These are phyloP conservation scores for Fraxinus latifolia DNA, from an alignment of 305 asterid species.

Conservation along the genomic window DNA sequence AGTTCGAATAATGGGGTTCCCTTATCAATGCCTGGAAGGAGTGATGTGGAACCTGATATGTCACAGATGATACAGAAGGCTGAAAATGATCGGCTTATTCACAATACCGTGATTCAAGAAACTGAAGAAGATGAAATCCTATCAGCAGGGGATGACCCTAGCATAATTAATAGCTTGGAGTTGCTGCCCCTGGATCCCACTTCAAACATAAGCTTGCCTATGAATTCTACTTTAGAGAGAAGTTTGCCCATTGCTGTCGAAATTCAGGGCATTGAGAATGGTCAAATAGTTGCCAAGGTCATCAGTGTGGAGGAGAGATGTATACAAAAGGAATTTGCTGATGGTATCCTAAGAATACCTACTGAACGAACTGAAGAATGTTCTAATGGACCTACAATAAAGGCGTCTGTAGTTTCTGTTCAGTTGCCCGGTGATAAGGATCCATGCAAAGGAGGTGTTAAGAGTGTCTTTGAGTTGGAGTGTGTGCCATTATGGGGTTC, in stretches of 20 bases:
- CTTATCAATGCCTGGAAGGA: conserved; percentile 25
- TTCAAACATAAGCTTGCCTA: conserved; percentile 39
- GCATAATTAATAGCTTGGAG: conserved; percentile 42
- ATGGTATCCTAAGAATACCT: conserved; percentile 26
- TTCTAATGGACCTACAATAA: conserved; percentile 45
- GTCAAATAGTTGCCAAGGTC: conserved; percentile 74
- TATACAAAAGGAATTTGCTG: conserved; percentile 35
- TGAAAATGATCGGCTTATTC: conserved; percentile 29
- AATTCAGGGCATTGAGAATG: conserved; percentile 62
- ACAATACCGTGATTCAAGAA: conserved; percentile 32
- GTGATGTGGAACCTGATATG: conserved; percentile 24
- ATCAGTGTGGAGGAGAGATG: conserved; percentile 63
- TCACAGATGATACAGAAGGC: conserved; percentile 20
- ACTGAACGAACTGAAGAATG: conserved; percentile 34
- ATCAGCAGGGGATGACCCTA: conserved; percentile 42
- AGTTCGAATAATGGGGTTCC: conserved; percentile 31
- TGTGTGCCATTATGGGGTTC: conserved; percentile 88
- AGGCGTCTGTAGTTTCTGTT: conserved; percentile 63
- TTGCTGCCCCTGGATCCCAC: conserved; percentile 46
- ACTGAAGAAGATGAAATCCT: conserved; percentile 50
- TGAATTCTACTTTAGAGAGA: conserved; percentile 35
- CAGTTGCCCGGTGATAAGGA: conserved; percentile 48
- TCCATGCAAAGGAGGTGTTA: conserved; percentile 45
- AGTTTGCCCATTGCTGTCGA: conserved; percentile 78
- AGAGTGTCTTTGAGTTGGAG: conserved; percentile 73